phyloP scores from a whole-genome alignment of 352 stramenopile genomes.

The Phytophthora tentaculata region DNA sequence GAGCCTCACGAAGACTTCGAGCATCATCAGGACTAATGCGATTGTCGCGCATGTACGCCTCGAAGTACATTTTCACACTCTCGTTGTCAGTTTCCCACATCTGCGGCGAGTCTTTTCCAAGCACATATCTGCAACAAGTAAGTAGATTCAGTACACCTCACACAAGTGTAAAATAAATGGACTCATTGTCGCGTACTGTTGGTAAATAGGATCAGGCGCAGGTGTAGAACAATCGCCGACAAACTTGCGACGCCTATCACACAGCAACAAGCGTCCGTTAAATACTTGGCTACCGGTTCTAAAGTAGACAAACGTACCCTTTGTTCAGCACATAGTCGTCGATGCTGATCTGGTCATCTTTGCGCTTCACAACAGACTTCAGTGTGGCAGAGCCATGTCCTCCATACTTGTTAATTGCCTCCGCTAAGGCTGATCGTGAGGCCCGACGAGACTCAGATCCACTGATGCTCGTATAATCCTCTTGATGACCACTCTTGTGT shows the following conservation, averaged over 20 bases:
- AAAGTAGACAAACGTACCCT: slow-evolving; percentile 40
- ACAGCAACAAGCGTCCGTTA: neutral
- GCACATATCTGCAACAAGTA: slow-evolving; percentile 55
- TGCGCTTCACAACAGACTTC: slow-evolving; percentile 54
- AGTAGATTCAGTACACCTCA: slow-evolving; percentile 3
- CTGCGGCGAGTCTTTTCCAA: slow-evolving; percentile 61
- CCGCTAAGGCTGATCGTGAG: slow-evolving; percentile 35
- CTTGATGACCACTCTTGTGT: slow-evolving; percentile 28
- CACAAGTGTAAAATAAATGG: neutral
- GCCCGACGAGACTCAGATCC: slow-evolving; percentile 37
- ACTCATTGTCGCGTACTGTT: slow-evolving; percentile 45
- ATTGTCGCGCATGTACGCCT: slow-evolving; percentile 81
- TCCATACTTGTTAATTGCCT: slow-evolving; percentile 40
- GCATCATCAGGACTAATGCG: slow-evolving; percentile 77
- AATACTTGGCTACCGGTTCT: neutral
- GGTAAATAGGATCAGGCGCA: slow-evolving; percentile 63
- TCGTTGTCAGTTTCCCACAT: slow-evolving; percentile 87
- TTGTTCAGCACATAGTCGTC: slow-evolving; percentile 56
- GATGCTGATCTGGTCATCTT: slow-evolving; percentile 66
- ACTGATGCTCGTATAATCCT: slow-evolving; percentile 43
- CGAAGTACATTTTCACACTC: slow-evolving; percentile 81
- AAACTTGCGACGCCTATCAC: slow-evolving; percentile 62
- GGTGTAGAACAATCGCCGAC: slow-evolving; percentile 59
- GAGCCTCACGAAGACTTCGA: slow-evolving; percentile 62
- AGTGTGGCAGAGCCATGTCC: slow-evolving; percentile 31